phyloP scores from a whole-genome alignment of 345 rosid genomes.

The Sapria himalayana region DNA sequence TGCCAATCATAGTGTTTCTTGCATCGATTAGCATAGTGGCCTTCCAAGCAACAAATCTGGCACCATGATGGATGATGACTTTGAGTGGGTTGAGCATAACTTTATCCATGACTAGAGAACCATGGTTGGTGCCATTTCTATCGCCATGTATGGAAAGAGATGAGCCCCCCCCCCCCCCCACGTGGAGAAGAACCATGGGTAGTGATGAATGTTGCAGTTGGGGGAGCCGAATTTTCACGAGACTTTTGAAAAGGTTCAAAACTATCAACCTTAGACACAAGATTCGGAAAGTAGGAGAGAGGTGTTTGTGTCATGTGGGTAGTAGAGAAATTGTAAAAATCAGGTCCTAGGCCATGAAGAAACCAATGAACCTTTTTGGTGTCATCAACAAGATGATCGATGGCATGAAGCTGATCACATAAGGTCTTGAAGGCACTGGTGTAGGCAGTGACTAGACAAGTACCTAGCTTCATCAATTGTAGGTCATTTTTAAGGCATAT shows the following conservation, averaged over 20 bases:
- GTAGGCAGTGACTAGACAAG: neutral
- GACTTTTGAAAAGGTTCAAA: neutral
- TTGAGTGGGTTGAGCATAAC: neutral
- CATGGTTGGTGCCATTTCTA: too few species aligned
- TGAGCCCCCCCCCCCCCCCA: too few species aligned
- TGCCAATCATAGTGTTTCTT: neutral
- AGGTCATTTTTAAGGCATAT: neutral
- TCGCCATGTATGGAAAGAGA: too few species aligned
- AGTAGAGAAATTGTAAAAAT: neutral
- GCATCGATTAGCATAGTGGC: conserved; percentile 4
- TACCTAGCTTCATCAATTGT: neutral
- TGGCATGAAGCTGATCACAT: neutral
- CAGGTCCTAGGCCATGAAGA: neutral
- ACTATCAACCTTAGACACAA: conserved; percentile 2
- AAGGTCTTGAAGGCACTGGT: neutral
- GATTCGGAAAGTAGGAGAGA: too few species aligned
- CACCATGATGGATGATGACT: neutral
- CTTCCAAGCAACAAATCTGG: neutral
- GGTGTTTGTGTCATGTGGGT: neutral
- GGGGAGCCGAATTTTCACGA: neutral
- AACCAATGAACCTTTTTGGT: conserved; percentile 1
- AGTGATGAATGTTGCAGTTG: neutral
- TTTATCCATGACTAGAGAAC: too few species aligned
- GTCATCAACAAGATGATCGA: neutral
- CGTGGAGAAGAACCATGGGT: too few species aligned